These are phyloP conservation scores for Fraxinus velutina DNA, from an alignment of 305 asterid genomes.

Conservation along the genomic window DNA sequence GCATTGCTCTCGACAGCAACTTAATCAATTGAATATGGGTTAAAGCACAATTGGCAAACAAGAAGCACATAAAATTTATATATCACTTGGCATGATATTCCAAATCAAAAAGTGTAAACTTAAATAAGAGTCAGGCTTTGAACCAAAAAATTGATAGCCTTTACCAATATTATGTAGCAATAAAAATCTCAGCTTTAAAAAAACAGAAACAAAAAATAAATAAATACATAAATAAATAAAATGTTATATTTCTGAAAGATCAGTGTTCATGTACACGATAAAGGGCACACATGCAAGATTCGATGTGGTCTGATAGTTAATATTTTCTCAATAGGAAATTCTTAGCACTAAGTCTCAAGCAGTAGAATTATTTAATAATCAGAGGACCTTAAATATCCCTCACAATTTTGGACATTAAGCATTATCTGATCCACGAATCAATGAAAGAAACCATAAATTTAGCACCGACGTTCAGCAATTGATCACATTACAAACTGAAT, in stretches of 20 bases:
- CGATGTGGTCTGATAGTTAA: background rate
- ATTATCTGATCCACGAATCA: background rate
- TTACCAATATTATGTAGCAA: background rate
- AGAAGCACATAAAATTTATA: background rate
- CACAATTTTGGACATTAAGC: background rate
- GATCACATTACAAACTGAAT: background rate
- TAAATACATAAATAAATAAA: background rate
- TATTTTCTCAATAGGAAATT: background rate
- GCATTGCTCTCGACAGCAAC: background rate
- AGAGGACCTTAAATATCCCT: background rate
- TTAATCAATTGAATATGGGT: background rate
- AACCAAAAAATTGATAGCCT: background rate
- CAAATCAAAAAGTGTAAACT: background rate
- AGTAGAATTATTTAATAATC: background rate
- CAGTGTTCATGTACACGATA: background rate
- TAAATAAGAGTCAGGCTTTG: background rate
- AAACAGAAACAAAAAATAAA: background rate
- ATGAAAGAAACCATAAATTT: background rate
- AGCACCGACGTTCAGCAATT: background rate
- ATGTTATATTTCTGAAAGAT: background rate
- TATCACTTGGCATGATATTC: background rate
- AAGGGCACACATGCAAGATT: background rate
- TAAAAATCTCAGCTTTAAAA: background rate
- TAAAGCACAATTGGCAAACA: background rate
- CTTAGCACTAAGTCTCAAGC: background rate